Evolutionary conservation across 1,139 yeast genomes (phyloP).

Genomic region (Zygoascus meyerae): DNA sequence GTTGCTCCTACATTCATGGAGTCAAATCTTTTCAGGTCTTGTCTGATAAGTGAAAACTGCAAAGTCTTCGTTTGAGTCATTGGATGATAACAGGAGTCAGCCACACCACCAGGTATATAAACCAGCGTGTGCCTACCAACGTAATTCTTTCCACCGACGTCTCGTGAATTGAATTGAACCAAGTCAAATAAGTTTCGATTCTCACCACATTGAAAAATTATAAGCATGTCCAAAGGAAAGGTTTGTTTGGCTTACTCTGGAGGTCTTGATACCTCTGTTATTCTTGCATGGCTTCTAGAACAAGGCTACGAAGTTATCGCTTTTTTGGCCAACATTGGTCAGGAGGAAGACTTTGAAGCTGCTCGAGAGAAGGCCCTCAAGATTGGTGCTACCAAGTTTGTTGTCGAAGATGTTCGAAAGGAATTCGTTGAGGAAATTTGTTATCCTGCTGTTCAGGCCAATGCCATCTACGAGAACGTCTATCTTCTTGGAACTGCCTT

Average conservation of each 20-base stretch:
- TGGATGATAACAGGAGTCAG: too few relatives aligned
- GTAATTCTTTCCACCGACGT: not conserved
- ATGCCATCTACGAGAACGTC: conserved; percentile 96
- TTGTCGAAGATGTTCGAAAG: conserved; percentile 88
- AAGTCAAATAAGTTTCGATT: not conserved
- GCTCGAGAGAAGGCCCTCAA: conserved; percentile 95
- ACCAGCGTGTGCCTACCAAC: not conserved
- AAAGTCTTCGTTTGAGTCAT: not conserved
- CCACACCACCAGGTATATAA: too few relatives aligned
- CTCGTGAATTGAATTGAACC: not conserved
- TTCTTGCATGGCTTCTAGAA: conserved; percentile 95
- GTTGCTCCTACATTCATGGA: too few relatives aligned
- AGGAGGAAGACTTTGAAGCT: conserved; percentile 97
- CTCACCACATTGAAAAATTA: not conserved
- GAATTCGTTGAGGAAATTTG: conserved; percentile 90
- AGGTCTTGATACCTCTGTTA: conserved; percentile 96
- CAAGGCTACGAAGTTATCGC: conserved; percentile 98
- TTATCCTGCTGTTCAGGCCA: conserved; percentile 94
- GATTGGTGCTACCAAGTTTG: conserved; percentile 95
- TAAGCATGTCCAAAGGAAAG: conserved; percentile 84
- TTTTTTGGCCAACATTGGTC: conserved; percentile 96
- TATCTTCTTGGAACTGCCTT: conserved; percentile 93
- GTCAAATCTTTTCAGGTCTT: too few relatives aligned
- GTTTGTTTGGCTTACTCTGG: conserved; percentile 99
- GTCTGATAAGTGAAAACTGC: not conserved